Percentiles rank a stretch among this genome's conserved stretches.
phyloP scores from a whole-genome alignment of 2,329 filamentous ascomycete genomes.

The Chrysoporthe cubensis region DNA sequence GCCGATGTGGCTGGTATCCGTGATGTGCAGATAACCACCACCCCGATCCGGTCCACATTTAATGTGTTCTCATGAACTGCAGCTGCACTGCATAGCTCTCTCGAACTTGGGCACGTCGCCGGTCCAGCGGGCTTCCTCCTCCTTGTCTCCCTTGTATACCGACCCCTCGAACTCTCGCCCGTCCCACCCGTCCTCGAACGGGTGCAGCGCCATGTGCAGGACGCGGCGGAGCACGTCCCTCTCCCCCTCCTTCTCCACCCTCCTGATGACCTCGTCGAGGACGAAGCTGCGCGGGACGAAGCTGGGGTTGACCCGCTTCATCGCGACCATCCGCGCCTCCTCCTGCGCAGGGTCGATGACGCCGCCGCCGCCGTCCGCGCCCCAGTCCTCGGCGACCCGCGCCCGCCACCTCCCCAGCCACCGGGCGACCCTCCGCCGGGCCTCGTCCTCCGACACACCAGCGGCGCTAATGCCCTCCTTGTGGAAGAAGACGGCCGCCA shows the following conservation, averaged over 20 bases:
- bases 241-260: constrained; percentile 84
- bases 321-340: constrained; percentile 66
- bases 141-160: constrained; percentile 60
- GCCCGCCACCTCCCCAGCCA: constrained; percentile 84
- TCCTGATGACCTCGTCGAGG: constrained; percentile 87
- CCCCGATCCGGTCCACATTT: too few species aligned
- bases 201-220: constrained; percentile 82
- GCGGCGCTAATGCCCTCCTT: constrained; percentile 66
- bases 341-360: constrained; percentile 50
- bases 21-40: too few species aligned
- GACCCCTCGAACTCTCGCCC: constrained; percentile 52
- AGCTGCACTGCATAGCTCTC: constrained; percentile 91
- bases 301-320: constrained; percentile 90
- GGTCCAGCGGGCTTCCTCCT: constrained; percentile 81
- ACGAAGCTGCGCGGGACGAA: constrained; percentile 92
- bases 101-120: constrained; percentile 80
- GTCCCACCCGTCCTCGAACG: constrained; percentile 81
- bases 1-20: neutral
- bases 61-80: constrained; percentile 64
- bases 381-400: constrained; percentile 78
- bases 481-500: constrained; percentile 79
- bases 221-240: constrained; percentile 75
- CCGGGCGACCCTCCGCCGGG: constrained; percentile 67
- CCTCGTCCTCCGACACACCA: constrained; percentile 63
- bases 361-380: constrained; percentile 40